These are phyloP conservation scores for Metarhizium sp. DNA, from an alignment of 2,329 filamentous ascomycete genomes.

Conservation along the genomic window DNA sequence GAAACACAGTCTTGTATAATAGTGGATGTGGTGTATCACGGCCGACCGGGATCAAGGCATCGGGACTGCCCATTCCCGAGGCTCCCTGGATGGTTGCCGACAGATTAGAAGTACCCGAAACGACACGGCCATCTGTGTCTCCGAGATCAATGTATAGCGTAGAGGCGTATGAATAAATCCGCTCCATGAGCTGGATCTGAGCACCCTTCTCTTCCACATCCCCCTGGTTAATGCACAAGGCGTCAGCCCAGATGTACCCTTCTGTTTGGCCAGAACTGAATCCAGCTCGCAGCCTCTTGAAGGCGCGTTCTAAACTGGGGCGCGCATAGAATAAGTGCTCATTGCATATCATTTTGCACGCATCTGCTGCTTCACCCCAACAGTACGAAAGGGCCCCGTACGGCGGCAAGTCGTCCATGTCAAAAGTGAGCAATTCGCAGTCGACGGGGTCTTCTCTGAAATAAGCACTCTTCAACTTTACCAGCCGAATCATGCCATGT, in stretches of 20 bases:
- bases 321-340: background rate
- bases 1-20: background rate
- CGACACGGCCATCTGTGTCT: background rate
- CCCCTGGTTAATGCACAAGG: conserved; percentile 7
- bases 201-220: conserved; percentile 2
- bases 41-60: background rate
- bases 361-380: too few relatives aligned
- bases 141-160: conserved; percentile 3
- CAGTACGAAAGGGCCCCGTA: too few relatives aligned
- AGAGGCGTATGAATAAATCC: conserved; percentile 3
- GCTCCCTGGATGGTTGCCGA: background rate
- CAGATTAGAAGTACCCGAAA: background rate
- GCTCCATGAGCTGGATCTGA: conserved; percentile 4
- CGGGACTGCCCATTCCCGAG: background rate
- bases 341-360: background rate
- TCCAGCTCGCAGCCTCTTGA: background rate
- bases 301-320: background rate
- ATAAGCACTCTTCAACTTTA: too few relatives aligned
- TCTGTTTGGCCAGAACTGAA: background rate
- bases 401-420: too few relatives aligned
- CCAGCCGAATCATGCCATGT: too few relatives aligned
- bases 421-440: too few relatives aligned
- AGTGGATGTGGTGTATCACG: background rate
- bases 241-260: conserved; percentile 5
- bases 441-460: too few relatives aligned